These are phyloP conservation scores for Plasmodium ovale DNA, from an alignment of 169 alveolate species.

Conservation along the genomic window DNA sequence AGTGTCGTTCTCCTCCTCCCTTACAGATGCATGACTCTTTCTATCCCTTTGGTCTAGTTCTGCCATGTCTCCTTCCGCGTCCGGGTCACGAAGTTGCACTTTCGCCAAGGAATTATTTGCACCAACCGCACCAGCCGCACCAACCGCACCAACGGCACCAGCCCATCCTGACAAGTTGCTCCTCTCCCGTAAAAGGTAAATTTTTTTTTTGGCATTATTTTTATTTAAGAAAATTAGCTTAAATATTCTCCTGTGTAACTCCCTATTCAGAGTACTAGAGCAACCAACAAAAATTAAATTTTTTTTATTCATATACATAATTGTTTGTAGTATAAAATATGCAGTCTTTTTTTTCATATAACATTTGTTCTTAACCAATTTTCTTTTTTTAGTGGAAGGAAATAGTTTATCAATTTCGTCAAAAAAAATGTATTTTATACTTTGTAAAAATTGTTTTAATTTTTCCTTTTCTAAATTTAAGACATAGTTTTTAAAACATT, in stretches of 20 bases:
- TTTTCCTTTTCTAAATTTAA: slow-evolving; percentile 32
- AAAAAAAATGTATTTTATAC: slow-evolving; percentile 55
- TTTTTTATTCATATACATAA: slow-evolving; percentile 69
- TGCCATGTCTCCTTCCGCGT: not conserved
- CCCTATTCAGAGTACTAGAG: slow-evolving; percentile 74
- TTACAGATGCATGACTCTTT: not conserved
- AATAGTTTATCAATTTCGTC: slow-evolving; percentile 70
- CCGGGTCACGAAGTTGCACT: not conserved
- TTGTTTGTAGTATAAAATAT: slow-evolving; percentile 51
- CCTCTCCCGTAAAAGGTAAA: slow-evolving; percentile 54
- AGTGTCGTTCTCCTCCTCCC: not conserved
- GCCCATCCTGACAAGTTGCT: not conserved
- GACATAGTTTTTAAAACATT: slow-evolving; percentile 38
- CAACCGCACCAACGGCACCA: not conserved
- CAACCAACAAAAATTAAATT: slow-evolving; percentile 68
- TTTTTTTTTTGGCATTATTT: slow-evolving; percentile 50
- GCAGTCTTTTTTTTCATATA: slow-evolving; percentile 57
- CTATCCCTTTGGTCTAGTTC: not conserved
- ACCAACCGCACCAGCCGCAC: not conserved
- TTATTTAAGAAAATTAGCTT: slow-evolving; percentile 40
- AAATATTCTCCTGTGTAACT: slow-evolving; percentile 56
- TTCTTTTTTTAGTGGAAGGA: slow-evolving; percentile 33
- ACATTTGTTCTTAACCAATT: slow-evolving; percentile 11
- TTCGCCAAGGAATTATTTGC: not conserved
- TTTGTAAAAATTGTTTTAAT: slow-evolving; percentile 48